Evolutionary conservation across 2,329 filamentous ascomycete species (phyloP).

Genomic region (Monosporascus sp.): DNA sequence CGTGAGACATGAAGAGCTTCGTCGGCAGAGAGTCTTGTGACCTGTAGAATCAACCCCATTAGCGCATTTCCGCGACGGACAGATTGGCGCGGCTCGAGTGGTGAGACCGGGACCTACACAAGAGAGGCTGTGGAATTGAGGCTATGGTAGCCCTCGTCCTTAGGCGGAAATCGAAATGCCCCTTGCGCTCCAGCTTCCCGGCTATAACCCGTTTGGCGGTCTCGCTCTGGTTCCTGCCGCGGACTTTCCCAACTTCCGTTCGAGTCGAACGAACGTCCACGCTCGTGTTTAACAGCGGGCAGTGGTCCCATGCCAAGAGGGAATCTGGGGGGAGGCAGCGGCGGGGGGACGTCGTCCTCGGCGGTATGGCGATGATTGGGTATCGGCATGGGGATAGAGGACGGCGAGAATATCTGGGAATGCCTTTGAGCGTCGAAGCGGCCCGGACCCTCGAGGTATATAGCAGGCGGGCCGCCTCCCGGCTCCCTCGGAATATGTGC

Average conservation of each 20-base stretch:
- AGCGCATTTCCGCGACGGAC: background rate
- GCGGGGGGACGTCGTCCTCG: conserved; percentile 30
- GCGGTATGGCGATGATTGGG: conserved; percentile 23
- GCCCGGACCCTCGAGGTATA: conserved; percentile 23
- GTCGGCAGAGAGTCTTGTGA: conserved; percentile 37
- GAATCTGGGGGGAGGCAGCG: conserved; percentile 30
- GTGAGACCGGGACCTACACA: conserved; percentile 13
- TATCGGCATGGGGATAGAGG: conserved; percentile 33
- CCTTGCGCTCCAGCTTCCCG: conserved; percentile 14
- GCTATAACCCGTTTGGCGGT: conserved; percentile 14
- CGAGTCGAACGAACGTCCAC: conserved; percentile 24
- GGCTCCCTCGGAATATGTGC: conserved; percentile 24
- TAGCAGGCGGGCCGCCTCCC: conserved; percentile 24
- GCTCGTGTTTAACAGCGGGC: conserved; percentile 16
- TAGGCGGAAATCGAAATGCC: conserved; percentile 14
- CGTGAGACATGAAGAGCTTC: conserved; percentile 46
- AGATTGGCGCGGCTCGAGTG: background rate
- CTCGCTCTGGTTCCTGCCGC: conserved; percentile 19
- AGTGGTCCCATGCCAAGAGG: conserved; percentile 23
- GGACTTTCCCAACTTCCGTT: conserved; percentile 23
- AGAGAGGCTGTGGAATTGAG: conserved; percentile 24
- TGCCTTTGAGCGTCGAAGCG: conserved; percentile 19
- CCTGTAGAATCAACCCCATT: conserved; percentile 24
- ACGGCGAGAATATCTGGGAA: conserved; percentile 23
- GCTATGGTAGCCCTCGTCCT: conserved; percentile 30